A percentile compares a stretch with the other conserved stretches of the same genome.
These are phyloP conservation scores for Aquilaria agallochum DNA, from an alignment of 441 rosid genomes.

Conservation along the genomic window DNA sequence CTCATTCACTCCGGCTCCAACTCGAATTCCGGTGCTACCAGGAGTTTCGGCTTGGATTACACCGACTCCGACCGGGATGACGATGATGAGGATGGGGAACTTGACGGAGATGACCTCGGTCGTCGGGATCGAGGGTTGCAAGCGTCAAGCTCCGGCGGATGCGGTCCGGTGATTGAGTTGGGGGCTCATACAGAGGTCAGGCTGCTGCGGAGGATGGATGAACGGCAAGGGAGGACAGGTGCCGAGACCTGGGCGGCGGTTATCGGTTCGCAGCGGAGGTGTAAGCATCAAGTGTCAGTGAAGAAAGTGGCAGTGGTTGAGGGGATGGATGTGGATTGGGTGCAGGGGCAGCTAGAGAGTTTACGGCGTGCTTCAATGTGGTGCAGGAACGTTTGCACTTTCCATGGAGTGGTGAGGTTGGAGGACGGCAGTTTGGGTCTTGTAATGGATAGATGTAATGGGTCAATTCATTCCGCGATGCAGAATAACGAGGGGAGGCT, in stretches of 20 bases:
- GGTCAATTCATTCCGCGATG: slow-evolving; percentile 94
- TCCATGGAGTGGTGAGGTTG: slow-evolving; percentile 82
- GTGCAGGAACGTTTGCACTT: slow-evolving; percentile 93
- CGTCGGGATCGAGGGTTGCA: slow-evolving; percentile 40
- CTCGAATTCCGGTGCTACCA: slow-evolving; percentile 22
- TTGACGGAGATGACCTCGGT: slow-evolving; percentile 29
- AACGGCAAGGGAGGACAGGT: slow-evolving; percentile 42
- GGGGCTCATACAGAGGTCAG: slow-evolving; percentile 49
- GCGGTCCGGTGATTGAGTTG: slow-evolving; percentile 58
- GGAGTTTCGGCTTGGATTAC: slow-evolving; percentile 51
- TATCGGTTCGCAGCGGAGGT: slow-evolving; percentile 40
- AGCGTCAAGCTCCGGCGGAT: slow-evolving; percentile 52
- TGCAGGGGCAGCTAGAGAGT: slow-evolving; percentile 74
- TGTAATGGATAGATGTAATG: slow-evolving; percentile 80
- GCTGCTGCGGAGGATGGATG: slow-evolving; percentile 35
- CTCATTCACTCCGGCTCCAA: slow-evolving; percentile 62
- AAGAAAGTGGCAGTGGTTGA: slow-evolving; percentile 68
- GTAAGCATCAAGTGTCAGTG: slow-evolving; percentile 71
- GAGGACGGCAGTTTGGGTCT: slow-evolving; percentile 66
- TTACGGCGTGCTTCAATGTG: slow-evolving; percentile 81
- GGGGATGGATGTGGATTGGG: slow-evolving; percentile 83
- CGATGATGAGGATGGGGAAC: slow-evolving; percentile 34
- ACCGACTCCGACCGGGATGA: slow-evolving; percentile 55
- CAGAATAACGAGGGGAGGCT: slow-evolving; percentile 88
- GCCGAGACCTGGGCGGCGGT: slow-evolving; percentile 82